Percentiles rank a stretch among this genome's conserved stretches.
Evolutionary conservation across 2,329 filamentous ascomycete species (phyloP).

Genomic region (Xylaria sp.): DNA sequence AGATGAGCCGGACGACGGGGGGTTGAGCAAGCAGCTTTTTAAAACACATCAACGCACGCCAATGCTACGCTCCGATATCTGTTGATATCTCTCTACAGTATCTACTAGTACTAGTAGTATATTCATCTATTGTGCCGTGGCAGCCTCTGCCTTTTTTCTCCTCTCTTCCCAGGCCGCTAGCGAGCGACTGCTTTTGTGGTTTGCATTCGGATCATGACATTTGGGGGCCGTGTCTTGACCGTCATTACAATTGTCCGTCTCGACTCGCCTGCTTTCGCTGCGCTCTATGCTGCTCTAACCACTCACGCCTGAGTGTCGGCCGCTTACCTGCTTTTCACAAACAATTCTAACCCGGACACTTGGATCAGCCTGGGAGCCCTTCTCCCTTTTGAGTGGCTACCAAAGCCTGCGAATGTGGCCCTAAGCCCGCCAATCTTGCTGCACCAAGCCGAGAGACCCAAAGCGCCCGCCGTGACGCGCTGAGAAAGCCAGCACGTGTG

Average conservation of each 20-base stretch:
- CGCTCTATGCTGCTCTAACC: background rate
- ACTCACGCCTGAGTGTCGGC: constrained; percentile 12
- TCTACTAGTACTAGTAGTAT: background rate
- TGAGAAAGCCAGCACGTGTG: constrained; percentile 1
- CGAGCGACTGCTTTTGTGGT: background rate
- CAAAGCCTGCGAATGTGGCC: constrained; percentile 29
- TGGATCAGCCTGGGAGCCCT: constrained; percentile 29
- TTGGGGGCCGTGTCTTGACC: constrained; percentile 8
- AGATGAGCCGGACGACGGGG: constrained; percentile 12
- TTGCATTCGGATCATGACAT: background rate
- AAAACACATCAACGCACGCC: constrained; percentile 25
- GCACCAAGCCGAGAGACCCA: constrained; percentile 35
- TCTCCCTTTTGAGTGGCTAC: constrained; percentile 34
- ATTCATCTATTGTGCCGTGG: background rate
- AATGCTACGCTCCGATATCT: constrained; percentile 27
- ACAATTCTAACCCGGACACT: constrained; percentile 25
- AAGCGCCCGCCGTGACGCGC: constrained; percentile 21
- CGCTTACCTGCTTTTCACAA: constrained; percentile 30
- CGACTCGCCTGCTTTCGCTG: background rate
- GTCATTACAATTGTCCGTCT: background rate
- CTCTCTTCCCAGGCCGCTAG: background rate
- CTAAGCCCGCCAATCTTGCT: constrained; percentile 26
- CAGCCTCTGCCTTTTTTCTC: background rate
- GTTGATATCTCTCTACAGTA: constrained; percentile 7
- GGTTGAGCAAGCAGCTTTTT: constrained; percentile 16